Evolutionary conservation across 805 yeast species (phyloP).

Genomic region (Starmerella floris): DNA sequence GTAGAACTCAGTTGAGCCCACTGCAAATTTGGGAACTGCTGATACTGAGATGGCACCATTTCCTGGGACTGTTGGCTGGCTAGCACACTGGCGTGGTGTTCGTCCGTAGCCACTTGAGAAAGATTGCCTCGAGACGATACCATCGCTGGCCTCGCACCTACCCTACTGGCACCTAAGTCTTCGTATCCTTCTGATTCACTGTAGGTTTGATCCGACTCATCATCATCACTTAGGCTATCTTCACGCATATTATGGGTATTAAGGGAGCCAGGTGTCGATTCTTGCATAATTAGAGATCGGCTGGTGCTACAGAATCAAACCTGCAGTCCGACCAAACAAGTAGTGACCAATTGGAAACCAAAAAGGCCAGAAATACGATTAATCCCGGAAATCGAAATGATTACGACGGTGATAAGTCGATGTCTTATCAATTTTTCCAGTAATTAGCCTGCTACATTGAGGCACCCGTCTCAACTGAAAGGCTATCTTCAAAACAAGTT

Average conservation of each 20-base stretch:
- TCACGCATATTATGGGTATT: background rate
- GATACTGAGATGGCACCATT: too few species aligned
- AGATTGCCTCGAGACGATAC: background rate
- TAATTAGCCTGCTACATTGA: slow-evolving; percentile 11
- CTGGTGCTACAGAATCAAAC: background rate
- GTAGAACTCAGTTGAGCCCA: too few species aligned
- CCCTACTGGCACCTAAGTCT: background rate
- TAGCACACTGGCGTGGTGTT: too few species aligned
- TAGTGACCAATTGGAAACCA: background rate
- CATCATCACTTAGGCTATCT: background rate
- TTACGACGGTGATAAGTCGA: background rate
- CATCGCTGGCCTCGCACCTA: background rate
- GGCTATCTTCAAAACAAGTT: slow-evolving; percentile 7
- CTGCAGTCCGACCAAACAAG: background rate
- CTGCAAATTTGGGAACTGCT: too few species aligned
- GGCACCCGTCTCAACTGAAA: background rate
- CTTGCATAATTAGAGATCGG: slow-evolving; percentile 11
- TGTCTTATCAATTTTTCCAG: background rate
- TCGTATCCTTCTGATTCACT: background rate
- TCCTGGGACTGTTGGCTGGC: too few species aligned
- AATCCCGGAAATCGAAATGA: background rate
- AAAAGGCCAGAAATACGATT: background rate
- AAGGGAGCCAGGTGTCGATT: slow-evolving; percentile 5
- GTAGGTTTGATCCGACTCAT: background rate
- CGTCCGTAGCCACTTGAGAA: background rate